A percentile compares a stretch with the other conserved stretches of the same genome.
Evolutionary conservation across 306 rosid species (phyloP).

Genomic region (Fragaria vesca): DNA sequence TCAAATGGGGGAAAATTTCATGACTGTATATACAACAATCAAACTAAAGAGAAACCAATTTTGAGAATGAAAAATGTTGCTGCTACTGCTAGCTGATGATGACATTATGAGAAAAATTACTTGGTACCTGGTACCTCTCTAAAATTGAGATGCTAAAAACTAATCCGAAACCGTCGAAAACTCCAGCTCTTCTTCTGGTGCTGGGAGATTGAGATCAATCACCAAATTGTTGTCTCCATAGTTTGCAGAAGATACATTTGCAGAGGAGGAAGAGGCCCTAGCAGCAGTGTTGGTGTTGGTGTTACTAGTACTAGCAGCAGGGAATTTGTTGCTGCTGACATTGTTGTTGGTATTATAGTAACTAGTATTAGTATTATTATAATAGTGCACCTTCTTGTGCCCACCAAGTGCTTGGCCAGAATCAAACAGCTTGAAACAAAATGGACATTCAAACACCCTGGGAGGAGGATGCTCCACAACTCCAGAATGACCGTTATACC

Average conservation of each 20-base stretch:
- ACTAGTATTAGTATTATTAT: neutral
- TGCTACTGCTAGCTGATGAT: neutral
- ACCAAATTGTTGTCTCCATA: slow-evolving; percentile 13
- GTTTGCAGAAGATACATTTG: slow-evolving; percentile 8
- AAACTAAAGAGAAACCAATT: neutral
- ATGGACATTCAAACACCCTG: slow-evolving; percentile 33
- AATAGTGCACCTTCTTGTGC: slow-evolving; percentile 58
- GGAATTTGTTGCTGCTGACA: neutral
- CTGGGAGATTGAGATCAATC: slow-evolving; percentile 51
- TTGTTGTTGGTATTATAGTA: neutral
- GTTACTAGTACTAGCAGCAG: neutral
- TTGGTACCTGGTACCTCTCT: slow-evolving; percentile 1
- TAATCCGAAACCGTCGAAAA: neutral
- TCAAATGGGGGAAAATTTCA: neutral
- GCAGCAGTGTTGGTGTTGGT: neutral
- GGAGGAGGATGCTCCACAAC: slow-evolving; percentile 13
- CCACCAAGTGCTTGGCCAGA: slow-evolving; percentile 66
- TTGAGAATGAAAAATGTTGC: neutral
- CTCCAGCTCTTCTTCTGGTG: slow-evolving; percentile 22
- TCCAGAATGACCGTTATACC: neutral
- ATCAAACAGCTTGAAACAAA: slow-evolving; percentile 42
- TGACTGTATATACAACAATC: neutral
- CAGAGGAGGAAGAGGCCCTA: neutral
- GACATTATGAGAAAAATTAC: neutral
- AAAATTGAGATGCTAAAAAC: neutral